phyloP scores from a whole-genome alignment of 2,329 filamentous ascomycete genomes.

The Coniochaeta hoffmannii region DNA sequence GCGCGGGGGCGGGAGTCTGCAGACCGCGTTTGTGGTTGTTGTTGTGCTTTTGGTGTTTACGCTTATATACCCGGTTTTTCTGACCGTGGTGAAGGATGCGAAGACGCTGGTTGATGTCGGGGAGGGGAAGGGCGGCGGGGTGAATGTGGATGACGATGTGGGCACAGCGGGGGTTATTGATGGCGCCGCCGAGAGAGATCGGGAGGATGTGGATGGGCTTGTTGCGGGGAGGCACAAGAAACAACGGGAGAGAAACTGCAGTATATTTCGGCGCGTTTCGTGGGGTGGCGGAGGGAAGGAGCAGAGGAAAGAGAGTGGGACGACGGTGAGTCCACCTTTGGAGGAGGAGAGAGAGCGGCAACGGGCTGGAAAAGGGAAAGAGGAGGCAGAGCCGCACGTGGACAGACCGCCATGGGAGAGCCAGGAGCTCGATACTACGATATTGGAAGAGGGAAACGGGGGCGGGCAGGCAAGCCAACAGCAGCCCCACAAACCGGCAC shows the following conservation, averaged over 20 bases:
- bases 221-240: background rate
- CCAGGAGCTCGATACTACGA: constrained; percentile 1
- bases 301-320: background rate
- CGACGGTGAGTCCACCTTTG: background rate
- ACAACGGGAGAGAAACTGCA: background rate
- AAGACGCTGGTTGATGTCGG: constrained; percentile 27
- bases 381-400: background rate
- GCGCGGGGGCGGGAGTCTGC: constrained; percentile 50
- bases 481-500: background rate
- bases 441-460: background rate
- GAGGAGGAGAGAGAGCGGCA: background rate
- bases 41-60: constrained; percentile 41
- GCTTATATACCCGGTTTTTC: constrained; percentile 40
- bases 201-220: background rate
- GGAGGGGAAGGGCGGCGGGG: background rate
- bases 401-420: background rate
- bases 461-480: background rate
- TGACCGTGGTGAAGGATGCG: constrained; percentile 39
- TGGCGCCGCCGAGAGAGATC: background rate
- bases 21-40: constrained; percentile 58
- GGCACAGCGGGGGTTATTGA: background rate
- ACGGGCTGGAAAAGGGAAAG: background rate
- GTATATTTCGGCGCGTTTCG: background rate
- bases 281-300: background rate
- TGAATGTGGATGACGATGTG: background rate